A percentile compares a stretch with the other conserved stretches of the same genome.
Evolutionary conservation across 2,329 filamentous ascomycete species (phyloP).

Genomic region (Boeremia exigua): DNA sequence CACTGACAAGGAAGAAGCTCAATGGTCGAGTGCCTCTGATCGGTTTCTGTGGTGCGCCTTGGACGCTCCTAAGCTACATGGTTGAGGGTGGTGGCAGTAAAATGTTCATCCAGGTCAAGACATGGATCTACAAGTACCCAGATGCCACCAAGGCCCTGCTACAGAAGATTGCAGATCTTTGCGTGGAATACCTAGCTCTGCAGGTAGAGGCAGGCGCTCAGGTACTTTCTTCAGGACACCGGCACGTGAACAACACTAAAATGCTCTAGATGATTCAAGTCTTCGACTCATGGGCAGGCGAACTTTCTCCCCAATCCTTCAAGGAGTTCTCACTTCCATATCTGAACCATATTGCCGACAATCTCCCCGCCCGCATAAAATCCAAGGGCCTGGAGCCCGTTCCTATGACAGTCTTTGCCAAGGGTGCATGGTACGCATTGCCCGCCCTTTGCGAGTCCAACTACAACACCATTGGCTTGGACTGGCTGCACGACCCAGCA

Average conservation of each 20-base stretch:
- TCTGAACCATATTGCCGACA: constrained; percentile 79
- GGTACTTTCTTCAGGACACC: constrained; percentile 50
- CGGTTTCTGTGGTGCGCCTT: constrained; percentile 95
- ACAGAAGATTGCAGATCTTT: constrained; percentile 91
- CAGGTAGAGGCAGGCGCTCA: constrained; percentile 95
- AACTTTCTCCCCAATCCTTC: constrained; percentile 85
- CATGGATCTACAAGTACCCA: constrained; percentile 92
- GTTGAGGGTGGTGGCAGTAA: constrained; percentile 96
- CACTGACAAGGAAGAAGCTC: constrained; percentile 85
- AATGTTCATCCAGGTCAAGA: constrained; percentile 92
- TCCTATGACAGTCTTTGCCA: constrained; percentile 97
- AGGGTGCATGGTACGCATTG: constrained; percentile 95
- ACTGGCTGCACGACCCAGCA: constrained; percentile 91
- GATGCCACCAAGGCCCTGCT: constrained; percentile 80
- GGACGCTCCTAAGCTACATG: constrained; percentile 99
- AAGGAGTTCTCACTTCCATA: constrained; percentile 86
- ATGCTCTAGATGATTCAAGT: constrained; percentile 78
- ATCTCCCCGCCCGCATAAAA: constrained; percentile 75
- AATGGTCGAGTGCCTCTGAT: constrained; percentile 88
- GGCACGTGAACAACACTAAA: constrained; percentile 5
- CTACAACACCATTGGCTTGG: constrained; percentile 91
- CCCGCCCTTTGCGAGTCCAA: constrained; percentile 85
- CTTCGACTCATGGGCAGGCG: constrained; percentile 97
- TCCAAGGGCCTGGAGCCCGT: constrained; percentile 79
- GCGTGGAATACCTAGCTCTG: constrained; percentile 90